Evolutionary conservation across 148 eudicot genomes (phyloP), one percentile per base, ranked within the genome.

Genomic region (Limonium bicolor): DNA sequence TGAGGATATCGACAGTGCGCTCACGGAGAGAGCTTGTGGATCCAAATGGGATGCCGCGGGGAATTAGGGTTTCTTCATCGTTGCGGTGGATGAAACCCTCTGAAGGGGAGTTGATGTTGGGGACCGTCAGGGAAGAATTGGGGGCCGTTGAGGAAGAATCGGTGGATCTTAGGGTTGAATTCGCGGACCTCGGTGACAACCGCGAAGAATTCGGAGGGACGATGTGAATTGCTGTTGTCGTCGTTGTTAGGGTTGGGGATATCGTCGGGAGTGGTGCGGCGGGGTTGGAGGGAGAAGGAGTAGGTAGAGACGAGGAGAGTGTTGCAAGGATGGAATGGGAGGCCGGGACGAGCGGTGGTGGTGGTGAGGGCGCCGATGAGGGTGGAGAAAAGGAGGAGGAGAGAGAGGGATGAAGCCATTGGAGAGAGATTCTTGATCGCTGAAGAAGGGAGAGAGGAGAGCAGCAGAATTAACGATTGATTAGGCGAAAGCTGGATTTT

Each of bases 1-100:
- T 68, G 17, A 86, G 69, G 19, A 81, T 71, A 10, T 86, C 96
- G 55, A 53, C 63, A 9, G 81, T 61, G 4, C 83, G 64, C 6
- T 77, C 78, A 32, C 55, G 64, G 13, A 80, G 44, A 20, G 94
- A 67, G 25, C 52, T 13, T 18, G 5, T 57, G 20, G 60, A 51
- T 29, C 70, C 63, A 12, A 67, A 16, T 8, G 71, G 56, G 28
- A 31, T 17, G 20, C 4, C 11, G 7, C 21, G 24, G 7, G 18
- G 48, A 52, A 28, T 43, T 43, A 43, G 48, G 48, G 48, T 43
- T 43, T 43, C 30, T 7, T 24, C 48, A 6, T 43, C 18, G 20
- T 8, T 12, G 30, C 19, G 30, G 4, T 20, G 48, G 30, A 43
- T n/a, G 3, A 16, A 26, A 18, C 18, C 16, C n/a, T n/a, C n/a